Percentiles rank a stretch among this genome's conserved stretches.
Evolutionary conservation across 2,329 filamentous ascomycete genomes (phyloP).

Genomic region (Fusarium mundagurra): DNA sequence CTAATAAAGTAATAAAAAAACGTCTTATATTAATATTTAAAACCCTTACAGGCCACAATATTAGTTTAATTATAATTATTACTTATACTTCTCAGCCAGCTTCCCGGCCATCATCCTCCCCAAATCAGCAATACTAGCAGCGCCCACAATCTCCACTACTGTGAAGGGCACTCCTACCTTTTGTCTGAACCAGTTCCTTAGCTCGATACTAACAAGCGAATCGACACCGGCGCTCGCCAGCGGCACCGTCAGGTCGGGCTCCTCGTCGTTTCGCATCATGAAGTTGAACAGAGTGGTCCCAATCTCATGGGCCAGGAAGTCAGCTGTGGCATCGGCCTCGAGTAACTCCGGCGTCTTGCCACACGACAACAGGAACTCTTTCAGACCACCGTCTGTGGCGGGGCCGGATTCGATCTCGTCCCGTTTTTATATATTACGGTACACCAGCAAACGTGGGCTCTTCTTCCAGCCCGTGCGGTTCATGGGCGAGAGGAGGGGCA

Average conservation of each 20-base stretch:
- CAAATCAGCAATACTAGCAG: background rate
- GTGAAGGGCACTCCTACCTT: background rate
- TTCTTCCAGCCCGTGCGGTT: slow-evolving; percentile 2
- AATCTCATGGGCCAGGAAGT: slow-evolving; percentile 7
- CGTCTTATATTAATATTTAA: no score
- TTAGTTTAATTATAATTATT: no score
- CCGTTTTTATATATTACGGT: slow-evolving; percentile 3
- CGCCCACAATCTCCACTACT: background rate
- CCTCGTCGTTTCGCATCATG: slow-evolving; percentile 1
- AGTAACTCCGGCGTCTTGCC: background rate
- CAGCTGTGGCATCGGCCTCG: background rate
- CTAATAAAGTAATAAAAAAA: no score
- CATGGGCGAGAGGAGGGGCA: slow-evolving; percentile 2
- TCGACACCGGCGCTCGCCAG: background rate
- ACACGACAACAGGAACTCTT: slow-evolving; percentile 2
- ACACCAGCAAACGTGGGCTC: slow-evolving; percentile 1
- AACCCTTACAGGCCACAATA: background rate
- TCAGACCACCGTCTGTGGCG: background rate
- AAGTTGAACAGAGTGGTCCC: slow-evolving; percentile 1
- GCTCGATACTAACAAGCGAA: slow-evolving; percentile 1
- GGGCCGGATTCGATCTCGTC: background rate
- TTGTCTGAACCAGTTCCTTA: slow-evolving; percentile 3
- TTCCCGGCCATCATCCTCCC: background rate
- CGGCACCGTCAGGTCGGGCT: background rate
- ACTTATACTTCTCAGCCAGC: background rate